phyloP scores from a whole-genome alignment of 192 early-diverging fungal genomes.

The Coemansia sp. region DNA sequence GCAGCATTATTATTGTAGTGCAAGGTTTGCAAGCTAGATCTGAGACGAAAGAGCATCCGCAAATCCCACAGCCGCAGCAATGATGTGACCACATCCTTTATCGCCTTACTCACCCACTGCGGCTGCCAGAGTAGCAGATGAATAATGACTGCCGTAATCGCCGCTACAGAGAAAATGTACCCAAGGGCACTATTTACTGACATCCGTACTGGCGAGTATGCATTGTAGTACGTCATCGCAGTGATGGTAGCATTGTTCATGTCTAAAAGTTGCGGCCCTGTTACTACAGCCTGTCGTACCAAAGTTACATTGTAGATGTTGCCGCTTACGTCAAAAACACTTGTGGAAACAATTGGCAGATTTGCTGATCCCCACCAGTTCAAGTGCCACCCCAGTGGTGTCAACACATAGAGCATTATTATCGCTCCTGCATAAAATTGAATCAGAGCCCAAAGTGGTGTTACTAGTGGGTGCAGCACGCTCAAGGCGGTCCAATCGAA shows the following conservation, averaged over 20 bases:
- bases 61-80: slow-evolving; percentile 45
- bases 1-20: neutral
- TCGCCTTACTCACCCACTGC: slow-evolving; percentile 36
- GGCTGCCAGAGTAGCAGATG: slow-evolving; percentile 49
- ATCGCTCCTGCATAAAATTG: slow-evolving; percentile 70
- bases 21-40: neutral
- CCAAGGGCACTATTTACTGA: slow-evolving; percentile 50
- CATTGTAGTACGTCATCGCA: slow-evolving; percentile 20
- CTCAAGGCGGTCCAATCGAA: slow-evolving; percentile 74
- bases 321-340: slow-evolving; percentile 61
- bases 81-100: slow-evolving; percentile 20
- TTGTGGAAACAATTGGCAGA: slow-evolving; percentile 68
- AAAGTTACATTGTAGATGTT: slow-evolving; percentile 62
- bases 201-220: slow-evolving; percentile 52
- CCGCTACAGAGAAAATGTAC: slow-evolving; percentile 50
- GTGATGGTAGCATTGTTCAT: neutral
- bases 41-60: slow-evolving; percentile 21
- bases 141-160: slow-evolving; percentile 37
- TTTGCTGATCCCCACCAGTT: slow-evolving; percentile 60
- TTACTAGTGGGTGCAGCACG: slow-evolving; percentile 63
- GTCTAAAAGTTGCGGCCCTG: neutral
- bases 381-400: slow-evolving; percentile 68
- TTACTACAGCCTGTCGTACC: slow-evolving; percentile 18
- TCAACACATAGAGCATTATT: slow-evolving; percentile 72
- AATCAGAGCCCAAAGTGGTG: slow-evolving; percentile 71